A percentile compares a stretch with the other conserved stretches of the same genome.
phyloP scores from a whole-genome alignment of 2,329 filamentous ascomycete genomes.

The Uncinocarpus reesii region DNA sequence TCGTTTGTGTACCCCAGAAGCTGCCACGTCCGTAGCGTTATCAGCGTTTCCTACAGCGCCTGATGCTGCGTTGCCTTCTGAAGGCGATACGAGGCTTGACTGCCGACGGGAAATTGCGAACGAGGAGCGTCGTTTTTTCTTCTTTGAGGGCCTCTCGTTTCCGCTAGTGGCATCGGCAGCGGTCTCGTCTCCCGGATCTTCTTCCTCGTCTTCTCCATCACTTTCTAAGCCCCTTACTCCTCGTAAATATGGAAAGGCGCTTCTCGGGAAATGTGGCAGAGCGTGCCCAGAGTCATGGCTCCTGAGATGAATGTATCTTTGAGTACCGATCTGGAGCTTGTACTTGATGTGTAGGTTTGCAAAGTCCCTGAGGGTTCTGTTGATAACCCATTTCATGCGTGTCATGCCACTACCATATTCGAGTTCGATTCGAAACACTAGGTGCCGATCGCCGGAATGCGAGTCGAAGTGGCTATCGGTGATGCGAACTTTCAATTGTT shows the following conservation, averaged over 20 bases:
- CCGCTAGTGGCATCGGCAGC: constrained; percentile 59
- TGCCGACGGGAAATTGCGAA: constrained; percentile 47
- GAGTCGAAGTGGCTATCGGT: constrained; percentile 64
- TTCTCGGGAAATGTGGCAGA: constrained; percentile 80
- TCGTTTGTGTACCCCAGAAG: constrained; percentile 33
- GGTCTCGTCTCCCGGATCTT: constrained; percentile 39
- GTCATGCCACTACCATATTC: constrained; percentile 95
- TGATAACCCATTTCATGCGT: constrained; percentile 91
- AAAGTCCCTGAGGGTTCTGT: constrained; percentile 78
- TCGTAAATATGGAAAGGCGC: constrained; percentile 80
- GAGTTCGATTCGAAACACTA: constrained; percentile 80
- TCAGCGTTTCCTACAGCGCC: constrained; percentile 26
- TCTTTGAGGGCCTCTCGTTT: constrained; percentile 49
- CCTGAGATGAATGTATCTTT: constrained; percentile 65
- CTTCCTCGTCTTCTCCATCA: constrained; percentile 62
- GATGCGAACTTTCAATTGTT: constrained; percentile 84
- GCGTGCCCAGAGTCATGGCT: constrained; percentile 61
- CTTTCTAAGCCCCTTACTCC: constrained; percentile 69
- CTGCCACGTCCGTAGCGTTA: constrained; percentile 34
- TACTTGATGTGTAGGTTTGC: constrained; percentile 89
- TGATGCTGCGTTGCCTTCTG: constrained; percentile 33
- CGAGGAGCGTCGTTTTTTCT: constrained; percentile 45
- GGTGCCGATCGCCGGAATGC: constrained; percentile 55
- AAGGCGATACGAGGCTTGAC: constrained; percentile 41
- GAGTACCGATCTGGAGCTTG: constrained; percentile 73